Percentiles rank a stretch among this genome's conserved stretches.
These are phyloP conservation scores for Boletus rubropictus DNA, from an alignment of 768 basidiomycete species.

Conservation along the genomic window DNA sequence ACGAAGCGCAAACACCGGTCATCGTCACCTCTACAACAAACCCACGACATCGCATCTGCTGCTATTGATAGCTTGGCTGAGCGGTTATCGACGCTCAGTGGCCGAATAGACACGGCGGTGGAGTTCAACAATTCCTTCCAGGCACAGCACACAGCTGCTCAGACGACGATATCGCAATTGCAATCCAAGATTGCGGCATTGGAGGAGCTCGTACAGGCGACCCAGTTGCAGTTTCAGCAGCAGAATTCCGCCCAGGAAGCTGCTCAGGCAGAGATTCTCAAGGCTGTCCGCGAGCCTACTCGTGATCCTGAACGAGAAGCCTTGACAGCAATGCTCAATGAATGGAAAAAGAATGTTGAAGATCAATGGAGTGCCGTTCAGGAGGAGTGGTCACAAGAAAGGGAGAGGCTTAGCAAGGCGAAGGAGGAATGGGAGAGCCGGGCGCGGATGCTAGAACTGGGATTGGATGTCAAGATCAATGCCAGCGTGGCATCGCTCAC, in stretches of 20 bases:
- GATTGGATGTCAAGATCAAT: conserved; percentile 43
- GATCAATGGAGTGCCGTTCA: conserved; percentile 72
- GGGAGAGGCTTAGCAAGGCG: conserved; percentile 66
- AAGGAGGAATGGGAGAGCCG: conserved; percentile 78
- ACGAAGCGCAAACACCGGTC: conserved; percentile 17
- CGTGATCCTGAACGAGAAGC: conserved; percentile 41
- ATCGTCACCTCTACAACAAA: conserved; percentile 11
- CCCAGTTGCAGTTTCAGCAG: conserved; percentile 36
- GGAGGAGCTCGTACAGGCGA: conserved; percentile 60
- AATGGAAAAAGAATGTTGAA: conserved; percentile 77
- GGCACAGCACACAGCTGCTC: conserved; percentile 71
- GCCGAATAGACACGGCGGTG: conserved; percentile 72
- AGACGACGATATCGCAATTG: conserved; percentile 61
- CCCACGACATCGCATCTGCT: conserved; percentile 26
- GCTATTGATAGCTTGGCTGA: conserved; percentile 54
- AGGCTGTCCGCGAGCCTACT: conserved; percentile 31
- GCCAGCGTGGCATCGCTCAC: conserved; percentile 27
- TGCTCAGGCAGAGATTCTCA: conserved; percentile 30
- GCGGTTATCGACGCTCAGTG: conserved; percentile 56
- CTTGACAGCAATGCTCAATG: conserved; percentile 48
- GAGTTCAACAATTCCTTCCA: conserved; percentile 69
- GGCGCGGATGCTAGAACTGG: conserved; percentile 46
- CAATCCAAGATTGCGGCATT: conserved; percentile 63
- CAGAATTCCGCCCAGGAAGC: conserved; percentile 34
- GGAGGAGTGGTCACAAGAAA: conserved; percentile 78